Conservation (phyloP, 805 yeast genomes). For the Starmerella asiatica region DNA sequence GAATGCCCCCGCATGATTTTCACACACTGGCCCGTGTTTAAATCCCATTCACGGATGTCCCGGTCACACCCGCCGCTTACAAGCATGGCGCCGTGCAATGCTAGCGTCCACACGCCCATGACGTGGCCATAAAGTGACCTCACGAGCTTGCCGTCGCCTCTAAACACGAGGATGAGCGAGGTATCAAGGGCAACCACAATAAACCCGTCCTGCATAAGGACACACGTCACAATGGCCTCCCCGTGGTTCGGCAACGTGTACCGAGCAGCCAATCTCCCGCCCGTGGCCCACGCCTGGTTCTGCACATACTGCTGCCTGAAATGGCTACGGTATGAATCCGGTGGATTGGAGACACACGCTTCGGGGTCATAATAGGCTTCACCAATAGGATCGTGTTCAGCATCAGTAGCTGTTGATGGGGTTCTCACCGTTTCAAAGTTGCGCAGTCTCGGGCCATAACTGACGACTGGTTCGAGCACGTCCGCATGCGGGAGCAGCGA, state of each 20-base stretch:
- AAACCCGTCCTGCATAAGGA: conserved; percentile 28
- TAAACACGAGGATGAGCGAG: conserved; percentile 32
- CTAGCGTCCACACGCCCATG: conserved; percentile 95
- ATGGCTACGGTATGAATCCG: conserved; percentile 29
- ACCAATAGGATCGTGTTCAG: conserved; percentile 11
- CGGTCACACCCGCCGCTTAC: conserved; percentile 95
- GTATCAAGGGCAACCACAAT: conserved; percentile 34
- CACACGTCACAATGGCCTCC: conserved; percentile 30
- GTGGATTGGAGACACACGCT: conserved; percentile 23
- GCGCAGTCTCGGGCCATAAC: conserved; percentile 11
- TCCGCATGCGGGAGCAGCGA: conserved; percentile 2
- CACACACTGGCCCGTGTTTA: conserved; percentile 71
- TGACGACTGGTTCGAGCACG: conserved; percentile 5
- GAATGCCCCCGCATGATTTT: conserved; percentile 81
- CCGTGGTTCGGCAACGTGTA: conserved; percentile 26
- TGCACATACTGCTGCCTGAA: conserved; percentile 31
- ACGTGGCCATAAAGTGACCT: conserved; percentile 94
- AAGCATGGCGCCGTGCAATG: conserved; percentile 78
- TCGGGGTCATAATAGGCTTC: conserved; percentile 26
- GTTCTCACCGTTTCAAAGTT: conserved; percentile 1
- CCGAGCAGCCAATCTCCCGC: conserved; percentile 31
- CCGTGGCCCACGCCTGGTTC: conserved; percentile 30
- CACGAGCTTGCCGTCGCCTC: conserved; percentile 33
- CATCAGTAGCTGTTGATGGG: conserved; percentile 1
- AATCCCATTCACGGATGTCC: conserved; percentile 92